Evolutionary conservation across 208 protist genomes (phyloP).

Genomic region (Trypanosoma cruzi): DNA sequence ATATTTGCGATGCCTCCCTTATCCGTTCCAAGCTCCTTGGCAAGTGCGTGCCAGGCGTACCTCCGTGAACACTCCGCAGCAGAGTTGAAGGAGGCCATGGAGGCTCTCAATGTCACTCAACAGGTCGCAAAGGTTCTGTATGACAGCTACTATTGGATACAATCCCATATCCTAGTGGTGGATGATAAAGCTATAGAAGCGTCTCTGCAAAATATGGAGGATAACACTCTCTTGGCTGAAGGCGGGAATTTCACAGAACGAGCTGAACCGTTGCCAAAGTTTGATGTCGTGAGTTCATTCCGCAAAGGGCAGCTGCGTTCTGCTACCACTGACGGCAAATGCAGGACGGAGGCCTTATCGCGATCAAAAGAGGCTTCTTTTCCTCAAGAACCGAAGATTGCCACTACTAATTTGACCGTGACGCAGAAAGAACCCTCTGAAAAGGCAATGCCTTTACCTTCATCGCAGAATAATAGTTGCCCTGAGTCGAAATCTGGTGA

Average conservation of each 20-base stretch:
- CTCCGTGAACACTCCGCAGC: slow-evolving; percentile 24
- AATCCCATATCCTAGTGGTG: slow-evolving; percentile 31
- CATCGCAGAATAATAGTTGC: neutral
- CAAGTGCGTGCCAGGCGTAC: slow-evolving; percentile 12
- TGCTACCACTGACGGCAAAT: neutral
- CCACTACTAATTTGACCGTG: neutral
- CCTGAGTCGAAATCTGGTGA: neutral
- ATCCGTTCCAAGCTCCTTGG: slow-evolving; percentile 11
- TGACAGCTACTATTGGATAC: slow-evolving; percentile 35
- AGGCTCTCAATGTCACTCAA: slow-evolving; percentile 12
- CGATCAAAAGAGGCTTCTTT: neutral
- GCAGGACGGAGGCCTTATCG: neutral
- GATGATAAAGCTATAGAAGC: neutral
- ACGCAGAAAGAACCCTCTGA: neutral
- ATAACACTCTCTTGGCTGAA: neutral
- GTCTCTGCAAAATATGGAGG: neutral
- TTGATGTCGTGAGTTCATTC: neutral
- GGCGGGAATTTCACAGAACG: neutral
- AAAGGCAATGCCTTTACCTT: neutral
- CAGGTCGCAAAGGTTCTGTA: slow-evolving; percentile 21
- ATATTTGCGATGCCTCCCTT: slow-evolving; percentile 32
- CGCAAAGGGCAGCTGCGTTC: neutral
- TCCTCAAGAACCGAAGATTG: neutral
- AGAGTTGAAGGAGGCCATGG: slow-evolving; percentile 28
- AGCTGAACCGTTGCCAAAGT: neutral